Evolutionary conservation across 108 stramenopile species (phyloP).

Genomic region (Pseudonitzschia multistriata): DNA sequence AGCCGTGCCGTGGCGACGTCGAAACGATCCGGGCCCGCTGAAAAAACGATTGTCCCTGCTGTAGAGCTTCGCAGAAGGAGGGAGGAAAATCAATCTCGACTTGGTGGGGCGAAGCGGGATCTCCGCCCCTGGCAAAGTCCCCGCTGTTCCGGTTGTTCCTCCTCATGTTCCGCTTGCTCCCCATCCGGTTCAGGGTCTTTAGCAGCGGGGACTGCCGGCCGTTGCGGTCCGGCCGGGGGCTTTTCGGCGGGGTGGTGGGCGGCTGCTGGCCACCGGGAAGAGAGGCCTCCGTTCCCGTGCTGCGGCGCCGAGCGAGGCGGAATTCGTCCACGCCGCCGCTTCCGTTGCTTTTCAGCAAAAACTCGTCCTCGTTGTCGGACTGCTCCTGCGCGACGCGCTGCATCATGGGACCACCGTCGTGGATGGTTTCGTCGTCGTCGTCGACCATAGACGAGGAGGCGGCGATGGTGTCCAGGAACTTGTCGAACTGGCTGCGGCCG

Average conservation of each 20-base stretch:
- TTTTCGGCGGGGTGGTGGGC: neutral
- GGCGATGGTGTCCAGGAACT: constrained; percentile 55
- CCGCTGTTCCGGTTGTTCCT: neutral
- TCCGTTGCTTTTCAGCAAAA: neutral
- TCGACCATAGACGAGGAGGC: constrained; percentile 26
- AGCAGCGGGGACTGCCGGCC: neutral
- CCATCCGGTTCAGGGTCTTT: neutral
- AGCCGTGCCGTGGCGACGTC: constrained; percentile 55
- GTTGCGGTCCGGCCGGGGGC: neutral
- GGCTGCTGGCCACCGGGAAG: neutral
- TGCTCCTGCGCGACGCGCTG: constrained; percentile 12
- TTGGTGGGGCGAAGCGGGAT: neutral
- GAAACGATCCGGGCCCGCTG: constrained; percentile 60
- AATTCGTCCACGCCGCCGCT: neutral
- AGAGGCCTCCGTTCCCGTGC: neutral
- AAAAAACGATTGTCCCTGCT: constrained; percentile 57
- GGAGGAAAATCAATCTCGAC: constrained; percentile 11
- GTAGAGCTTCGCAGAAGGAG: constrained; percentile 40
- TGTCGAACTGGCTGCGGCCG: constrained; percentile 44
- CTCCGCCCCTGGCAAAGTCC: neutral
- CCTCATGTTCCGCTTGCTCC: neutral
- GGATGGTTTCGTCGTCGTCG: constrained; percentile 8
- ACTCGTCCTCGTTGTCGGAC: constrained; percentile 13
- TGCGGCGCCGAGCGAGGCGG: neutral
- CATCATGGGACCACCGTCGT: constrained; percentile 4